A percentile compares a stretch with the other conserved stretches of the same genome.
These are phyloP conservation scores for Annulohypoxylon moriforme DNA, from an alignment of 495 filamentous ascomycete genomes.

Conservation along the genomic window DNA sequence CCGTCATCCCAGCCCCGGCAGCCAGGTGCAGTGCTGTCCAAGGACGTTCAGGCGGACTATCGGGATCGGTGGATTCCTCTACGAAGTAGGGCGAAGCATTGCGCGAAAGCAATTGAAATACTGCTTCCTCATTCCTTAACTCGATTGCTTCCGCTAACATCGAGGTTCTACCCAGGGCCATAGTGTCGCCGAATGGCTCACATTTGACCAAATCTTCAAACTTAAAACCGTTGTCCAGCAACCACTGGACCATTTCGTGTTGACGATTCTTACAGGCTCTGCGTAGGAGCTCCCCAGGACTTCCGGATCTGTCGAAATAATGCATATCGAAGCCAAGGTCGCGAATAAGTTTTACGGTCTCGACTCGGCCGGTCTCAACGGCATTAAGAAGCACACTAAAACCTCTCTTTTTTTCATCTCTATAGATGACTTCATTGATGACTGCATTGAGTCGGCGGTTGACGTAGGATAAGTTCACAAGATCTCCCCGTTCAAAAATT, in stretches of 20 bases:
- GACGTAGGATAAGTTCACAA: constrained; percentile 4
- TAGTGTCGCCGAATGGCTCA: background rate
- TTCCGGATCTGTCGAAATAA: background rate
- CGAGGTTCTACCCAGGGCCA: background rate
- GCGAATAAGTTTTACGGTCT: background rate
- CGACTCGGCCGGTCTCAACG: background rate
- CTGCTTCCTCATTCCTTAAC: background rate
- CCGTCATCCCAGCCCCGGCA: background rate
- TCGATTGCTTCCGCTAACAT: background rate
- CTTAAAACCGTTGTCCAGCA: background rate
- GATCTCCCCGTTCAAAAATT: background rate
- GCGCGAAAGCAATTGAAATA: background rate
- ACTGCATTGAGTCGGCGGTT: background rate
- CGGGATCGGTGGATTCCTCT: background rate
- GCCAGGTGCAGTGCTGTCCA: constrained; percentile 3
- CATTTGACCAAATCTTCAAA: background rate
- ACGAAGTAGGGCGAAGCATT: constrained; percentile 1
- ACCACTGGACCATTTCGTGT: background rate
- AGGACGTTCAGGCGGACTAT: background rate
- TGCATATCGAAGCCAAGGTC: background rate
- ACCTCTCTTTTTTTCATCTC: background rate
- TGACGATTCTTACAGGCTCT: background rate
- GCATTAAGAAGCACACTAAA: background rate
- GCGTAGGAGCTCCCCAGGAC: background rate
- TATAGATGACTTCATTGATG: background rate